Percentiles rank a stretch among this genome's conserved stretches.
These are phyloP conservation scores for Eucalyptus pauciflora DNA, from an alignment of 345 rosid genomes.

Conservation along the genomic window DNA sequence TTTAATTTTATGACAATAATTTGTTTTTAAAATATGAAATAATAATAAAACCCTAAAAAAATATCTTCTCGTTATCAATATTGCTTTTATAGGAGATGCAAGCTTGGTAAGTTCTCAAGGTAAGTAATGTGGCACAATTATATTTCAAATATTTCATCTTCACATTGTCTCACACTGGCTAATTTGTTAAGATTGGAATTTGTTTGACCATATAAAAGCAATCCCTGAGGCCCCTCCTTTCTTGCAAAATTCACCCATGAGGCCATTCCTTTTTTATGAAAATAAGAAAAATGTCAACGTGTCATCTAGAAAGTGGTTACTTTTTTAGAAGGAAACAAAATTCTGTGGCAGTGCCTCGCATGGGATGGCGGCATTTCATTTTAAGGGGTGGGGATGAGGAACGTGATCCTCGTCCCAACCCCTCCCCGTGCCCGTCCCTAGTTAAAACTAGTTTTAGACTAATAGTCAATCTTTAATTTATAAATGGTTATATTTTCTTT, in stretches of 20 bases:
- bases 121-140: neutral
- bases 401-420: neutral
- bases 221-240: neutral
- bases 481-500: no score
- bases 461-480: neutral
- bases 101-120: no score
- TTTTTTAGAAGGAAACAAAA: no score
- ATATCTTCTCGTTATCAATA: no score
- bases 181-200: no score
- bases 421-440: neutral
- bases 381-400: no score
- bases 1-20: no score
- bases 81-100: no score
- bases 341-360: neutral
- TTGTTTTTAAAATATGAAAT: no score
- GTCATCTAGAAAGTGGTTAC: neutral
- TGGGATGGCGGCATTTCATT: no score
- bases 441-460: neutral
- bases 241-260: no score
- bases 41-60: no score
- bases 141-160: neutral
- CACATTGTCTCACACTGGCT: neutral
- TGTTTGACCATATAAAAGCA: neutral
- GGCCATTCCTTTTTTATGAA: neutral
- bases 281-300: neutral